phyloP scores from a whole-genome alignment of 73 alveolate species.

The Symbiodinium pilosum region DNA sequence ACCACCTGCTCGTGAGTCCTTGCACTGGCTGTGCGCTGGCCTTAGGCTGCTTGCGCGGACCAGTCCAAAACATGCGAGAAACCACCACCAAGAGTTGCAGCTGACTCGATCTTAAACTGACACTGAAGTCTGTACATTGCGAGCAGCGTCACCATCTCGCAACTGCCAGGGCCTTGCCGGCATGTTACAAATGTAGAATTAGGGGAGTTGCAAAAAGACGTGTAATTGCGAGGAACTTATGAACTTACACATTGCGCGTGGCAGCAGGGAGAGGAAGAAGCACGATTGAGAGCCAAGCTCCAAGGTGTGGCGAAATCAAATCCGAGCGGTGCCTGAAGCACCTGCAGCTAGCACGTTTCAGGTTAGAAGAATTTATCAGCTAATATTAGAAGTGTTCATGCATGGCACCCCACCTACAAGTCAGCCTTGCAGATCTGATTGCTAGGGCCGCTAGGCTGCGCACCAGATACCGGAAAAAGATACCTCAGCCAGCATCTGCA shows the following conservation, averaged over 20 bases:
- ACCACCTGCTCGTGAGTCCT: slow-evolving; percentile 7
- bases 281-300: background rate
- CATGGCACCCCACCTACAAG: too few relatives aligned
- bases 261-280: too few relatives aligned
- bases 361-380: too few relatives aligned
- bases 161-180: background rate
- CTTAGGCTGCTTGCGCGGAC: too few relatives aligned
- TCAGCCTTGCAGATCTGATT: background rate
- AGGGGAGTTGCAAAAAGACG: too few relatives aligned
- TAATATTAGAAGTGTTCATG: too few relatives aligned
- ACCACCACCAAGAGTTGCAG: background rate
- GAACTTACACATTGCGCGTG: too few relatives aligned
- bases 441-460: background rate
- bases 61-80: background rate
- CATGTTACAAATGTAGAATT: too few relatives aligned
- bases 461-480: slow-evolving; percentile 22
- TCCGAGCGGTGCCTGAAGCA: background rate
- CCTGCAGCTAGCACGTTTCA: background rate
- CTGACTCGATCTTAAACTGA: background rate
- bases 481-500: background rate
- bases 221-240: too few relatives aligned
- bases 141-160: background rate
- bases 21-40: slow-evolving; percentile 55
- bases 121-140: background rate
- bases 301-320: background rate